phyloP scores from a whole-genome alignment of 1,284 basidiomycete species.

The Cronartium ribicola region DNA sequence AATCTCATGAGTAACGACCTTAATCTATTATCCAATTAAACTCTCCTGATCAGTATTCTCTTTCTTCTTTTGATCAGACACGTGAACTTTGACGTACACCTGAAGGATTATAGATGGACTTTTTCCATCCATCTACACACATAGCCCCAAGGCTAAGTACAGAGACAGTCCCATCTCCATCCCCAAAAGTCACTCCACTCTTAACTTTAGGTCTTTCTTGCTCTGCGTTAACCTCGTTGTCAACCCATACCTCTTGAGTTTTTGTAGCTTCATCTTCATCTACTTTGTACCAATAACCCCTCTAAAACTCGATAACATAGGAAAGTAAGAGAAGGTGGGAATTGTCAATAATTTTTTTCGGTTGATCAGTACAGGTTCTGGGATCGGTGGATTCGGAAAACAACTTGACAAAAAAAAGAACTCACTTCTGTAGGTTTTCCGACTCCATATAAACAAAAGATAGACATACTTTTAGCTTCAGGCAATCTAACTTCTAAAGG shows the following conservation, averaged over 20 bases:
- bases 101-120: constrained; percentile 86
- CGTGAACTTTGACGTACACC: constrained; percentile 64
- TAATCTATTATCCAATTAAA: constrained; percentile 45
- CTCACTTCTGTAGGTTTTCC: constrained; percentile 91
- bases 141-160: constrained; percentile 84
- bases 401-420: constrained; percentile 47
- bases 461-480: constrained; percentile 83
- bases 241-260: constrained; percentile 69
- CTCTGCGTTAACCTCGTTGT: constrained; percentile 71
- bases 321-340: background rate
- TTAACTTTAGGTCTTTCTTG: constrained; percentile 56
- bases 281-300: constrained; percentile 44
- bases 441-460: constrained; percentile 90
- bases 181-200: constrained; percentile 81
- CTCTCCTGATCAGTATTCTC: background rate
- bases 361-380: constrained; percentile 53
- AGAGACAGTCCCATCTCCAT: constrained; percentile 94
- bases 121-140: constrained; percentile 93
- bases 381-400: constrained; percentile 36
- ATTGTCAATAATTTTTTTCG: background rate
- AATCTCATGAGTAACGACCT: constrained; percentile 82
- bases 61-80: too few relatives aligned
- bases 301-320: background rate
- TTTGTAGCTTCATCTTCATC: constrained; percentile 50
- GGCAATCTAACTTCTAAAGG: constrained; percentile 86